A percentile compares a stretch with the other conserved stretches of the same genome.
Conservation (phyloP, 495 filamentous ascomycete genomes). For the Recurvomyces mirabilis region DNA sequence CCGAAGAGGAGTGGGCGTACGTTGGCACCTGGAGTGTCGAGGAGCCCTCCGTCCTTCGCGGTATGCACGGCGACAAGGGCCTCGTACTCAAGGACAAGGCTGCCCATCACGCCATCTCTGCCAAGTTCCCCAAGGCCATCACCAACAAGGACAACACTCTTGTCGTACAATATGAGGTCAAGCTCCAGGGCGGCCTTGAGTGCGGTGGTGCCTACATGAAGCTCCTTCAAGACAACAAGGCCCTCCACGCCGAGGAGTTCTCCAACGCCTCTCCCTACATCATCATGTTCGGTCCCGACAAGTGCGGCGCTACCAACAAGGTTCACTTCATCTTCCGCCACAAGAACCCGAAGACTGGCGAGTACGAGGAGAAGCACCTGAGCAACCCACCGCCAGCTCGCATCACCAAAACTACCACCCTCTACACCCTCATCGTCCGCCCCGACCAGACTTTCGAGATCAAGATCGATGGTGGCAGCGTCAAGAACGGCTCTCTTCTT, state of each 20-base stretch:
- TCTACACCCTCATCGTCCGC: constrained; percentile 93
- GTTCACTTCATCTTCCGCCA: constrained; percentile 99
- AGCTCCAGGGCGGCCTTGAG: constrained; percentile 94
- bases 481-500: constrained; percentile 81
- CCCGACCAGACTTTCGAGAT: constrained; percentile 93
- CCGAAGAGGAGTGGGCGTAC: constrained; percentile 96
- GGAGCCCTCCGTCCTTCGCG: constrained; percentile 85
- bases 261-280: constrained; percentile 95
- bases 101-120: constrained; percentile 97
- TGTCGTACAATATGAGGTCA: constrained; percentile 98
- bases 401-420: constrained; percentile 78
- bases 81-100: constrained; percentile 94
- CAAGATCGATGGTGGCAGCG: constrained; percentile 72
- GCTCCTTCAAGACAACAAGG: constrained; percentile 95
- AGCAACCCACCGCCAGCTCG: constrained; percentile 70
- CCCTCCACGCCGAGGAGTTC: constrained; percentile 94
- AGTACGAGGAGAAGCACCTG: constrained; percentile 99
- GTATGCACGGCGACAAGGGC: constrained; percentile 91
- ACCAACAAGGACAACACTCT: constrained; percentile 94
- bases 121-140: constrained; percentile 94
- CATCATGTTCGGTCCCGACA: constrained; percentile 99
- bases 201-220: constrained; percentile 99
- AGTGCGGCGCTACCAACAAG: constrained; percentile 99
- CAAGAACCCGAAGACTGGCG: constrained; percentile 99
- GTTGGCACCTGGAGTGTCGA: constrained; percentile 95